Conservation (phyloP, 2,329 filamentous ascomycete genomes). For the Penicillium sp. region DNA sequence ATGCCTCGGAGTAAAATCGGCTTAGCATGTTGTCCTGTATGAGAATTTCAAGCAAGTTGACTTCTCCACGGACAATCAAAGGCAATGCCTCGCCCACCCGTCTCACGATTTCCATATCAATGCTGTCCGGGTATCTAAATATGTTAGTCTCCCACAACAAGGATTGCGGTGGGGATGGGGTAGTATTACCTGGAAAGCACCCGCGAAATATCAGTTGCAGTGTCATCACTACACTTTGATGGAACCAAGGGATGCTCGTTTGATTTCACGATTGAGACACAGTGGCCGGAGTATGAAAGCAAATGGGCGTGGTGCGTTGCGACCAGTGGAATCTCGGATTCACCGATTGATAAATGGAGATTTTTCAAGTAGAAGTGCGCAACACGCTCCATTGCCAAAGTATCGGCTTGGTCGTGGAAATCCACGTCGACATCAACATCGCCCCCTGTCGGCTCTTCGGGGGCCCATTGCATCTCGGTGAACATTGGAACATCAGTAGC, state of each 20-base stretch:
- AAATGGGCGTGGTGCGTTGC: conserved; percentile 12
- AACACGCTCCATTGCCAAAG: conserved; percentile 18
- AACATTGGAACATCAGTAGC: conserved; percentile 20
- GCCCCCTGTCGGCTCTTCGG: conserved; percentile 11
- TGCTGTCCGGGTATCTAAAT: conserved; percentile 2
- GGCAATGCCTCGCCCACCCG: conserved; percentile 36
- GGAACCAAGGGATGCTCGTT: conserved; percentile 10
- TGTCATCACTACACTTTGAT: conserved; percentile 15
- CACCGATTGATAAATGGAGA: not conserved
- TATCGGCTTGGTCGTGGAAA: not conserved
- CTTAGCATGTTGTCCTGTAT: conserved; percentile 36
- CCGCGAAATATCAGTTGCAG: conserved; percentile 1
- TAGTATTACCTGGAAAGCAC: conserved; percentile 10
- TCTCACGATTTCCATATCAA: conserved; percentile 12
- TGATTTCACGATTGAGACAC: conserved; percentile 8
- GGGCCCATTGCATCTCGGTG: conserved; percentile 17
- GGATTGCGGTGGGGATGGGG: no score
- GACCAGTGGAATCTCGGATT: not conserved
- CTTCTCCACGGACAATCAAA: conserved; percentile 34
- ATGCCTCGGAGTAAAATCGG: conserved; percentile 32
- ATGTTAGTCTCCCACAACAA: not conserved
- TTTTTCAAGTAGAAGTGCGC: conserved; percentile 21
- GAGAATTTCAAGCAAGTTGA: conserved; percentile 41
- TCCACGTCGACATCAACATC: not conserved
- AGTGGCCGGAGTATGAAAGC: conserved; percentile 15